Evolutionary conservation across 306 rosid species (phyloP).

Genomic region (Sphenostylis stenocarpa): DNA sequence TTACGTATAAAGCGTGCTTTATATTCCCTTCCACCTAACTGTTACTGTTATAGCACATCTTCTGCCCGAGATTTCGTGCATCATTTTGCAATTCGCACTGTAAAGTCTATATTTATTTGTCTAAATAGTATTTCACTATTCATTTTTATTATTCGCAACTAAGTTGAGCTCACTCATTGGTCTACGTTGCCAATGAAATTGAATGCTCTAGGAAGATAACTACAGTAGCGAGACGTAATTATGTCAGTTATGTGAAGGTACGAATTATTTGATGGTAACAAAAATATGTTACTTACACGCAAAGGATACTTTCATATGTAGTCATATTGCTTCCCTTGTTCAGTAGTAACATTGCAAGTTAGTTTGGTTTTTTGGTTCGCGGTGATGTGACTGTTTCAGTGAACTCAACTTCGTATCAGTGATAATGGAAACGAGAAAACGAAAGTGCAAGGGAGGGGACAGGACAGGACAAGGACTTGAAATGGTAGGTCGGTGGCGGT

Average conservation of each 20-base stretch:
- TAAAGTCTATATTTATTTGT: neutral
- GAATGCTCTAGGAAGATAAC: neutral
- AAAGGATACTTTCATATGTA: neutral
- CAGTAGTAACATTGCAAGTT: no score
- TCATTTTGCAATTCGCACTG: neutral
- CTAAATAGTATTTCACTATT: neutral
- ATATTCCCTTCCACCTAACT: neutral
- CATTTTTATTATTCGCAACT: neutral
- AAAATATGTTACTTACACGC: neutral
- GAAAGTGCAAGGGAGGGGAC: neutral
- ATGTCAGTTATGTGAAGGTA: neutral
- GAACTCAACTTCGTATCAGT: neutral
- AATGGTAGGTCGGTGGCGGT: neutral
- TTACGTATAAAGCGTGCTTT: neutral
- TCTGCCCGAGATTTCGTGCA: neutral
- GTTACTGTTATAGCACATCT: neutral
- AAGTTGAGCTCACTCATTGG: neutral
- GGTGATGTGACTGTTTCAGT: neutral
- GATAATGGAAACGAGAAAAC: neutral
- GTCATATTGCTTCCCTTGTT: neutral
- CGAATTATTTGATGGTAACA: neutral
- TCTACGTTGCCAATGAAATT: neutral
- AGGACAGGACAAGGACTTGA: neutral
- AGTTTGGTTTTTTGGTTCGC: neutral
- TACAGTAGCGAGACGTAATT: neutral